These are phyloP conservation scores for Datura wrightii DNA, from an alignment of 257 asterid species.

Conservation along the genomic window DNA sequence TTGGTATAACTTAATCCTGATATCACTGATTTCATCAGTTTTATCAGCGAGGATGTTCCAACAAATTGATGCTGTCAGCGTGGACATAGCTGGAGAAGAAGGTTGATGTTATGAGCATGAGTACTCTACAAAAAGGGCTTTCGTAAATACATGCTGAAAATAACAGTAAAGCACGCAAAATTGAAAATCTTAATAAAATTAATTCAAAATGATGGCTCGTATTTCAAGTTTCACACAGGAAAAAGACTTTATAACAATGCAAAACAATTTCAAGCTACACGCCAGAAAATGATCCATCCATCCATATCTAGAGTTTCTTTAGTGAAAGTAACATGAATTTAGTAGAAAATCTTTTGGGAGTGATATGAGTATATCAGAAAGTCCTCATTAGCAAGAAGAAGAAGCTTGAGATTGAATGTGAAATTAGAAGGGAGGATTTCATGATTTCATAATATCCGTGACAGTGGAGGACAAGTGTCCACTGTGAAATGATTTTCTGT, in stretches of 20 bases:
- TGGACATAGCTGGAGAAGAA: constrained; percentile 71
- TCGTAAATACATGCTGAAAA: constrained; percentile 18
- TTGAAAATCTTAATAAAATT: background rate
- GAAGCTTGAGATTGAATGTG: constrained; percentile 7
- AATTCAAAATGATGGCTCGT: constrained; percentile 18
- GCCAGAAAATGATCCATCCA: background rate
- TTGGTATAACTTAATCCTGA: constrained; percentile 82
- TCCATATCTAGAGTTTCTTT: background rate
- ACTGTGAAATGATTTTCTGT: background rate
- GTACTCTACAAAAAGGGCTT: background rate
- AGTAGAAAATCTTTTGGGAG: background rate
- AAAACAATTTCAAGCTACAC: background rate
- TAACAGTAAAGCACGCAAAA: background rate
- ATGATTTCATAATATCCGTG: background rate
- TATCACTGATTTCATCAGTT: constrained; percentile 85
- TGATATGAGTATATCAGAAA: background rate
- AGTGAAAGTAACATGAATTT: constrained; percentile 4
- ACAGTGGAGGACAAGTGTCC: constrained; percentile 5
- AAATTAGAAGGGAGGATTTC: background rate
- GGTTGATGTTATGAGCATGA: constrained; percentile 22
- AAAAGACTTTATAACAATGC: background rate
- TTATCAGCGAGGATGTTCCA: constrained; percentile 96
- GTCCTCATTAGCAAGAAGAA: background rate
- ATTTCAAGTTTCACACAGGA: background rate
- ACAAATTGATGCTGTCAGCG: constrained; percentile 74